phyloP scores from a whole-genome alignment of 768 basidiomycete species.

The Cystofilobasidium bisporidii region DNA sequence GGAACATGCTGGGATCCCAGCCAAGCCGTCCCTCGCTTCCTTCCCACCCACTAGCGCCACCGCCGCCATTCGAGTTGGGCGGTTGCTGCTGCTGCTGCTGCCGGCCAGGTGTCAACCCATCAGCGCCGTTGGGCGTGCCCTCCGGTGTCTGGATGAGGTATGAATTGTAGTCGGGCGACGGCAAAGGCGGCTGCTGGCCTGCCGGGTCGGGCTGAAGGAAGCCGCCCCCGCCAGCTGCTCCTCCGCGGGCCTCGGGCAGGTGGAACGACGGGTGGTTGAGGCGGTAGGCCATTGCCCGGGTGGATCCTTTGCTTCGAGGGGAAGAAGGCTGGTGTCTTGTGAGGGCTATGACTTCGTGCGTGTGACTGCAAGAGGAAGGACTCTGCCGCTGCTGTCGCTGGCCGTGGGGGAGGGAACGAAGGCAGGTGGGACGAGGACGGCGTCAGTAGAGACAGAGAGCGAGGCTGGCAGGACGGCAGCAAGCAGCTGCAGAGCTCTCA shows the following conservation, averaged over 20 bases:
- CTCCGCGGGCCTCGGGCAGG: not conserved
- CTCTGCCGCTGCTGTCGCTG: not conserved
- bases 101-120: not conserved
- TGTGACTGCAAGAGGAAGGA: too few relatives aligned
- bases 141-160: conserved; percentile 1
- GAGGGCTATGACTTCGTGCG: too few relatives aligned
- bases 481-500: too few relatives aligned
- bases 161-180: not conserved
- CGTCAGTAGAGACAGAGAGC: too few relatives aligned
- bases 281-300: not conserved
- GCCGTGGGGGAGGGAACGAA: not conserved
- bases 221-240: too few relatives aligned
- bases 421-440: too few relatives aligned
- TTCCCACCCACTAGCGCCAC: not conserved
- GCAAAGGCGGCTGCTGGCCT: not conserved
- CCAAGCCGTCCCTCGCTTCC: not conserved
- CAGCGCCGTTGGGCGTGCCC: not conserved
- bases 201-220: too few relatives aligned
- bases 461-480: too few relatives aligned
- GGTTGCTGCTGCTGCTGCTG: not conserved
- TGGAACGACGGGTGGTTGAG: not conserved
- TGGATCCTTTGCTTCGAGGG: not conserved
- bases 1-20: not conserved
- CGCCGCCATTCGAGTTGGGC: too few relatives aligned
- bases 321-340: too few relatives aligned